Base-by-base conservation (phyloP, 2,329 filamentous ascomycete species). In the Colletotrichum tofieldiae region DNA sequence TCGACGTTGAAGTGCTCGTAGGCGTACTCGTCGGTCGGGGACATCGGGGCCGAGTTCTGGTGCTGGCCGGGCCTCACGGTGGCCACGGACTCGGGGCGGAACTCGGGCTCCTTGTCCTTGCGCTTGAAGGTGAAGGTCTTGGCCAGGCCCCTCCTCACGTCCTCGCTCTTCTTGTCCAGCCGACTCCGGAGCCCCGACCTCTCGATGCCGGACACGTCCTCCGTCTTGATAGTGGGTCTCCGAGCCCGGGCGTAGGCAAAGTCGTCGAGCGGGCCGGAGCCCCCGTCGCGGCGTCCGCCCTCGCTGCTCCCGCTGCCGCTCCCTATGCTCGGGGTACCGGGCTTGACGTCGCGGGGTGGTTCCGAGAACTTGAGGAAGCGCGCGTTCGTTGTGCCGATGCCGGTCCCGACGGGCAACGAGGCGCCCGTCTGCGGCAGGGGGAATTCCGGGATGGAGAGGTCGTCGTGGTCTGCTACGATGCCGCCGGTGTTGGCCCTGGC, bases 101-200 rank as follows among this genome's bases (percentile, higher is more conserved):
- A 73, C 16, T 81, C 77, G 14, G 73, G 51, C 43, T 86, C 84
- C 69, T 84, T 85, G 76, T 86, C 87, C 77, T 85, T 86, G 61
- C 79, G 81, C 14, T 85, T 83, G 73, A 90, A 89, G 0, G 82
- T 80, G 74, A 90, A 89, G 0, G 86, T 86, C 70, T 88, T 89
- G 16, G 84, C 86, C 2, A 90, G 78, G 0, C 87, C 87, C 58
- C 85, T 86, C 47, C 88, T 82, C 26, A 90, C 84, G 32, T 83
- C 84, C n/a, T 89, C 87, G 75, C 88, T 90, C 75, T 83, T 88
- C 79, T 86, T 88, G 74, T 90, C 88, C 59, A 90, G 80, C 29
- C 83, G 84, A 55, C 81, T 86, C 56, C 88, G 82, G 60, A 90
- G 81, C 0, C 86, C 86, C 2, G 87, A 89, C 75, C 86, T 87